Evolutionary conservation across 495 filamentous ascomycete genomes (phyloP).

Genomic region (Cudoniella acicularis): DNA sequence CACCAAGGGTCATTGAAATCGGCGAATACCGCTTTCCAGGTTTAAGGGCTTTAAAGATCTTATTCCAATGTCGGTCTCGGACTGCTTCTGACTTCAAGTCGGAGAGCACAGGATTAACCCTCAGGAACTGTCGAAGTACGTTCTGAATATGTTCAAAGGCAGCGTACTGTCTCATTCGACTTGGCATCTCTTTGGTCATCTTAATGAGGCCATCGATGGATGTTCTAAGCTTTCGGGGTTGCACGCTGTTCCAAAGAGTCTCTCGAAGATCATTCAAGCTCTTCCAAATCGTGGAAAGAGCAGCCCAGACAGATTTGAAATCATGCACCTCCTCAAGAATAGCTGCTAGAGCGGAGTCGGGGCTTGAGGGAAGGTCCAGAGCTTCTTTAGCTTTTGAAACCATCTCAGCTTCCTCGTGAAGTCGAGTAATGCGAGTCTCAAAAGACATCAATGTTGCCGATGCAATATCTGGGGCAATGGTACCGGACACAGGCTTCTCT

Average conservation of each 20-base stretch:
- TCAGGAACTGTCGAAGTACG: slow-evolving; percentile 80
- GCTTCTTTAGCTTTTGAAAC: slow-evolving; percentile 95
- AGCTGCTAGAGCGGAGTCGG: slow-evolving; percentile 70
- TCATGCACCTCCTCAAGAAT: slow-evolving; percentile 97
- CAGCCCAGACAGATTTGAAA: slow-evolving; percentile 97
- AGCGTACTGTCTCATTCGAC: slow-evolving; percentile 97
- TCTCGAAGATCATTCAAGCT: slow-evolving; percentile 91
- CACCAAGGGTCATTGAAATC: slow-evolving; percentile 89
- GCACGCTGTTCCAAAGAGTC: slow-evolving; percentile 85
- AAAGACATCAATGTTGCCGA: slow-evolving; percentile 75
- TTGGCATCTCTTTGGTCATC: slow-evolving; percentile 99
- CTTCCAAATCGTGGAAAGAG: slow-evolving; percentile 93
- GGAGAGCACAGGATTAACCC: slow-evolving; percentile 79
- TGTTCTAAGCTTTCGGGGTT: slow-evolving; percentile 84
- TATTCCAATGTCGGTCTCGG: slow-evolving; percentile 92
- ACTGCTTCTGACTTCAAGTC: slow-evolving; percentile 98
- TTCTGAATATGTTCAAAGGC: slow-evolving; percentile 97
- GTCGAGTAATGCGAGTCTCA: slow-evolving; percentile 71
- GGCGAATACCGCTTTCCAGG: slow-evolving; percentile 87
- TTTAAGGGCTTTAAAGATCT: slow-evolving; percentile 92
- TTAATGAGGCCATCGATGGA: slow-evolving; percentile 89
- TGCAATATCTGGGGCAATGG: slow-evolving; percentile 82
- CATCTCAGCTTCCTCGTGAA: slow-evolving; percentile 87
- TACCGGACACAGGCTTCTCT: slow-evolving; percentile 94
- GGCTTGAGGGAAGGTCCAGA: slow-evolving; percentile 75